Base-by-base conservation (phyloP, 768 basidiomycete genomes). In the Boletus subparvulus region DNA sequence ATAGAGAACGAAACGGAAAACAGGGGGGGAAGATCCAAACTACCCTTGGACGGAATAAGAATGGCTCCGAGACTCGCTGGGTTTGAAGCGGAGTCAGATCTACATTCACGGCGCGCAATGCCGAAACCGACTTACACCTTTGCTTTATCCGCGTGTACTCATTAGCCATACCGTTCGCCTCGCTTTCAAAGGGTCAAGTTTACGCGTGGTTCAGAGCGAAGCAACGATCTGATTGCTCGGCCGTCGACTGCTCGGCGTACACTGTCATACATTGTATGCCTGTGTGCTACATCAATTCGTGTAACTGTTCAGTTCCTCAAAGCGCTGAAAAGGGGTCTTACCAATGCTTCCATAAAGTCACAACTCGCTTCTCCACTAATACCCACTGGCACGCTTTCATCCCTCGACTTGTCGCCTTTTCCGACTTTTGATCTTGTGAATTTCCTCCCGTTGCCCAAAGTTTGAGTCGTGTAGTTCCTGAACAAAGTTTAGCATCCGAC, bases 371-470 rank as follows among this genome's bases (percentile, higher is more conserved):
- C 37, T 43, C 35, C 54, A 44, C 28, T 37, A 43, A 62, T 39
- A 39, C 50, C 16, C 12, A 50, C 9, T 28, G 21, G n/a, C 19
- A 21, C 7, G 5, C 24, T 14, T 43, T 59, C 43, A 59, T 40
- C 53, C 47, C 19, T 44, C 49, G 5, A 44, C 55, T 45, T 54
- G 35, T 44, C 56, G 61, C 47, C 60, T 57, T 64, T 65, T 73
- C 63, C 59, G 58, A 47, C 45, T 54, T 62, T 94, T 94, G 48
- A 85, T 77, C 68, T 77, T 81, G 68, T 94, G 84, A 39, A 92
- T 87, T 73, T 88, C 86, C 73, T 96, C 92, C 52, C 94, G 81
- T 69, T 87, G 83, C 21, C 94, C 96, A 75, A 97, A 97, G 58
- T 88, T 83, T 17, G 92, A 88, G 61, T 93, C 91, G 61, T 94